Evolutionary conservation across 129 eudicot species (phyloP).

Genomic region (Flaveria trinervia): DNA sequence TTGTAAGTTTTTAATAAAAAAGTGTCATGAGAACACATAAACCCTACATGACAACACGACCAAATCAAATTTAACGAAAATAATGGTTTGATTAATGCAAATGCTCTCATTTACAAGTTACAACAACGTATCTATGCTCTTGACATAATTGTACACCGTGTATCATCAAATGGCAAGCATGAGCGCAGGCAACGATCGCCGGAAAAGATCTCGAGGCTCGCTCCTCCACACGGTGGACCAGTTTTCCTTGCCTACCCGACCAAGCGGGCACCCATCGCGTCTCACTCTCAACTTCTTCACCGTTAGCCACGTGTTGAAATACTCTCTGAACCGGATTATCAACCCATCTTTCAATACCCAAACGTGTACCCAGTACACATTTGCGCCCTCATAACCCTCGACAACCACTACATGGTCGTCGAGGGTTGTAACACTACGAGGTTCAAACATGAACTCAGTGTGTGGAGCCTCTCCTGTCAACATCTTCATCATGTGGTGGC

Average conservation of each 20-base stretch:
- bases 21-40: neutral
- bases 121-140: neutral
- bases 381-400: conserved; percentile 87
- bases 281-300: conserved; percentile 56
- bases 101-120: neutral
- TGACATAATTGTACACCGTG: neutral
- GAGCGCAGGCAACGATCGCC: conserved; percentile 67
- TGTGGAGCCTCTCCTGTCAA: conserved; percentile 62
- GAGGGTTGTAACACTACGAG: conserved; percentile 53
- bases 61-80: neutral
- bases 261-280: conserved; percentile 21
- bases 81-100: neutral
- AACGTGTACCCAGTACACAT: conserved; percentile 88
- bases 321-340: conserved; percentile 72
- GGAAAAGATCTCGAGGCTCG: conserved; percentile 66
- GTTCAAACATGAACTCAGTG: conserved; percentile 62
- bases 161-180: conserved; percentile 66
- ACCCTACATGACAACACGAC: neutral
- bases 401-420: conserved; percentile 45
- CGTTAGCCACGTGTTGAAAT: conserved; percentile 82
- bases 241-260: conserved; percentile 23
- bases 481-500: conserved; percentile 90
- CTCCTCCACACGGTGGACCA: conserved; percentile 68
- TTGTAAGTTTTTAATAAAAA: too few relatives aligned
- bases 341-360: conserved; percentile 78